A percentile compares a stretch with the other conserved stretches of the same genome.
phyloP scores from a whole-genome alignment of 2,329 filamentous ascomycete genomes.

The Phoma sp. region DNA sequence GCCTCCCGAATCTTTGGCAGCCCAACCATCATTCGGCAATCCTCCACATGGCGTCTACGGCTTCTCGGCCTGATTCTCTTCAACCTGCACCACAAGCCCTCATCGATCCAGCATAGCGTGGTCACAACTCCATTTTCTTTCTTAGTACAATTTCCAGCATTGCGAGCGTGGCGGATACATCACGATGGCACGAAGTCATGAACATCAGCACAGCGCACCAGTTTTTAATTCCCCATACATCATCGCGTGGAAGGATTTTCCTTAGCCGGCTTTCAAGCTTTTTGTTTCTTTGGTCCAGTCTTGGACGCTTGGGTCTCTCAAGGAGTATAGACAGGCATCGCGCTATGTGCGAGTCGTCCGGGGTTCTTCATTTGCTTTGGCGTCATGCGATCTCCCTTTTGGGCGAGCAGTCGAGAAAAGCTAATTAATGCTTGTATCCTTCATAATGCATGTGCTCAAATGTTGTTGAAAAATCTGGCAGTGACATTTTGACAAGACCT shows the following conservation, averaged over 20 bases:
- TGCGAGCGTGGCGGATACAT: slow-evolving; percentile 35
- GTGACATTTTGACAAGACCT: background rate
- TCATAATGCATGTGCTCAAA: background rate
- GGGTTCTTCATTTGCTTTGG: slow-evolving; percentile 9
- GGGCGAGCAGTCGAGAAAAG: slow-evolving; percentile 25
- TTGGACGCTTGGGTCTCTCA: slow-evolving; percentile 16
- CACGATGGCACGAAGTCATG: slow-evolving; percentile 49
- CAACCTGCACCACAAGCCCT: slow-evolving; percentile 4
- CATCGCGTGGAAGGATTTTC: slow-evolving; percentile 20
- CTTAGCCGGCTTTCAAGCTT: slow-evolving; percentile 16
- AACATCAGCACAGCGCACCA: slow-evolving; percentile 31
- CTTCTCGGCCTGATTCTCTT: slow-evolving; percentile 26
- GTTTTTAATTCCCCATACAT: slow-evolving; percentile 29
- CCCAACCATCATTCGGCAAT: slow-evolving; percentile 31
- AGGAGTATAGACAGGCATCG: slow-evolving; percentile 31
- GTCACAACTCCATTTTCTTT: slow-evolving; percentile 25
- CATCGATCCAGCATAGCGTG: slow-evolving; percentile 4
- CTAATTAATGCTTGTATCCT: slow-evolving; percentile 35
- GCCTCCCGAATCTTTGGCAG: slow-evolving; percentile 19
- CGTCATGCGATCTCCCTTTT: slow-evolving; percentile 7
- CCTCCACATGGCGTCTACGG: slow-evolving; percentile 33
- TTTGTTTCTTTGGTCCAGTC: slow-evolving; percentile 19
- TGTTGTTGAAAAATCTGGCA: too few species aligned
- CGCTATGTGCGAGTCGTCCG: slow-evolving; percentile 24
- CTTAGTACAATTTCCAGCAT: slow-evolving; percentile 43